Base-by-base conservation (phyloP, 768 basidiomycete species). In the Galerina marginata region DNA sequence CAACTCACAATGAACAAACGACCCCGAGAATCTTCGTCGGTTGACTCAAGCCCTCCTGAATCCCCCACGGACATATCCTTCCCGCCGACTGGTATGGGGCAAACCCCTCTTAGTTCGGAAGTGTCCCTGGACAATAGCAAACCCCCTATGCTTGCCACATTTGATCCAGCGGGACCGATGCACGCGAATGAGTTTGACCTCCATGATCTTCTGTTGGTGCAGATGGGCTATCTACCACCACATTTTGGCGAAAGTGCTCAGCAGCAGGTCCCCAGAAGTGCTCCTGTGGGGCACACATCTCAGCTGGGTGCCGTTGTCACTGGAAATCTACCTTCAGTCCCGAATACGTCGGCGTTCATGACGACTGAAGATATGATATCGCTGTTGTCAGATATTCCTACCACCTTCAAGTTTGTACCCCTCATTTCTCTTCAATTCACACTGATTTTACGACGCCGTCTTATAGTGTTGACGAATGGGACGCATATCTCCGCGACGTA, bases 301-400 rank as follows among this genome's bases (percentile, higher is more conserved):
- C 20, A 20, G 20, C 20, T 20, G 20, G 20, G 20, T 20, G 20
- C 20, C 20, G 20, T 20, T 20, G 20, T 20, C 20, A 20, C 20
- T 20, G 20, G 20, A 2, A 20, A 20, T 20, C 36, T 23, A 33
- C 55, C 29, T n/a, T 25, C 37, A 43, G 9, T 12, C 38, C 37
- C 14, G 15, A 36, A 50, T 11, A 33, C 29, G 29, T 33, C 29
- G 7, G 29, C 45, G 14, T 55, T 26, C 9, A 44, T 62, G 26
- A 63, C 71, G 52, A 73, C 81, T 54, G 69, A 76, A 47, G 75
- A 77, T 42, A 78, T 81, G 59, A 73, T 83, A 25, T 74, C 79
- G 10, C 80, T 87, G 77, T 88, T 85, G 85, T 82, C 81, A 9
- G 76, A 74, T 59, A 81, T 83, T 36, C 86, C 86, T 5, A 73